Percentiles rank a stretch among this genome's conserved stretches.
Evolutionary conservation across 2,329 filamentous ascomycete species (phyloP).

Genomic region (Orbilia brochopaga): DNA sequence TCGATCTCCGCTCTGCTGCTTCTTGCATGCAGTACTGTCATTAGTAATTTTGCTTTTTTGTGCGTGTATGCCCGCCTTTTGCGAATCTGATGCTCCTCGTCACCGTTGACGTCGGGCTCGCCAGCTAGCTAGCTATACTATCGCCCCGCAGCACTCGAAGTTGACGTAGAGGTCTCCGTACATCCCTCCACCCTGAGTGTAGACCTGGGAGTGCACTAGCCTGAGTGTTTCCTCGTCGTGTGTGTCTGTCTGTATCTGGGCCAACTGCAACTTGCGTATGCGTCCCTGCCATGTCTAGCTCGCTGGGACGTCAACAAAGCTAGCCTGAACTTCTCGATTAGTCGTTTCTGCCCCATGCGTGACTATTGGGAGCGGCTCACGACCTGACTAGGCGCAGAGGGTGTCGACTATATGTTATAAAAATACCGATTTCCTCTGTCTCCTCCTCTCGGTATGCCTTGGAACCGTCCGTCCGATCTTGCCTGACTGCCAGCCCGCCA

Average conservation of each 20-base stretch:
- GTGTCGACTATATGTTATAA: background rate
- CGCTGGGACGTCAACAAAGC: constrained; percentile 9
- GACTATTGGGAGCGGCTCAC: constrained; percentile 26
- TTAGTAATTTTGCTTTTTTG: constrained; percentile 7
- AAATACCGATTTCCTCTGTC: constrained; percentile 22
- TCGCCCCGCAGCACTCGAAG: constrained; percentile 17
- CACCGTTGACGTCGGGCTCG: background rate
- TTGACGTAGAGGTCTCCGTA: background rate
- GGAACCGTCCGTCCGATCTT: constrained; percentile 21
- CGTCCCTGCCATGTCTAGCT: constrained; percentile 49
- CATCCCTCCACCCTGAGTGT: constrained; percentile 11
- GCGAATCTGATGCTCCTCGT: constrained; percentile 22
- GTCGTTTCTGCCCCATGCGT: constrained; percentile 43
- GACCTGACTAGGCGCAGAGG: constrained; percentile 10
- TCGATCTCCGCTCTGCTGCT: constrained; percentile 47
- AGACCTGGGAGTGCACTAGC: constrained; percentile 6
- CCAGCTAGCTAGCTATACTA: constrained; percentile 6
- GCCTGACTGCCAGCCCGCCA: constrained; percentile 13
- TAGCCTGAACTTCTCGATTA: constrained; percentile 36
- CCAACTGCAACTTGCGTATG: constrained; percentile 10
- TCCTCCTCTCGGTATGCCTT: constrained; percentile 20
- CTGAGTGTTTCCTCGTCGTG: background rate
- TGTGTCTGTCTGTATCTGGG: constrained; percentile 6
- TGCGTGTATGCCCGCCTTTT: constrained; percentile 36
- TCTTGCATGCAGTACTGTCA: constrained; percentile 36